Conservation (phyloP, 2,329 filamentous ascomycete genomes). For the Xylaria sp. region DNA sequence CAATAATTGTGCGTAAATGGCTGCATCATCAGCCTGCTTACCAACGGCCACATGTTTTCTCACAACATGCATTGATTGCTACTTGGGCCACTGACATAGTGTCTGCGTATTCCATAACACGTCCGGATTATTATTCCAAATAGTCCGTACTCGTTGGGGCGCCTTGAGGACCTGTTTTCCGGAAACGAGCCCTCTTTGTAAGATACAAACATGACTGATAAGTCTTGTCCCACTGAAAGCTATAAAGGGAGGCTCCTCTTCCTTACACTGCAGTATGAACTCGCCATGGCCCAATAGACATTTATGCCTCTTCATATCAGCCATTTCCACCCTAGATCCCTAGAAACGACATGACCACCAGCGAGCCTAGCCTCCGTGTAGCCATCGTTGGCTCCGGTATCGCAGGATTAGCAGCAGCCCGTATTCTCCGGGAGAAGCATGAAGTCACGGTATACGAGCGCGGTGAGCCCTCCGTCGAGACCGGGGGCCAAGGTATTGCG, state of each 20-base stretch:
- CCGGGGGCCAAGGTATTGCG: conserved; percentile 41
- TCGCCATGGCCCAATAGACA: not conserved
- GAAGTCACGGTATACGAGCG: conserved; percentile 44
- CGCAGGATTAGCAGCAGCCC: conserved; percentile 43
- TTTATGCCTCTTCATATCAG: too few species aligned
- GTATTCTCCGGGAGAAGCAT: conserved; percentile 41
- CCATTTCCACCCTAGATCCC: not conserved
- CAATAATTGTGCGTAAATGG: not conserved
- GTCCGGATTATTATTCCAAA: not conserved
- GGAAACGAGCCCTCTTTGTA: not conserved
- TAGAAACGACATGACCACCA: conserved; percentile 23
- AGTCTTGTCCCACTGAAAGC: not conserved
- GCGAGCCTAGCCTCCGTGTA: conserved; percentile 33
- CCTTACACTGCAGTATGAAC: not conserved
- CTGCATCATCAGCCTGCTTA: not conserved
- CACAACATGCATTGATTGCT: not conserved
- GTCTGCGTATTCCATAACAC: not conserved
- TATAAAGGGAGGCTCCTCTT: conserved; percentile 11
- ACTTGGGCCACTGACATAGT: not conserved
- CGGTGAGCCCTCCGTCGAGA: conserved; percentile 38
- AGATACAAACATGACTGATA: not conserved
- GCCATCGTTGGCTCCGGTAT: conserved; percentile 44
- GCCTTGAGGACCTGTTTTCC: not conserved
- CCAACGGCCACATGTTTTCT: not conserved
- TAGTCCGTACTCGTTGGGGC: not conserved